Evolutionary conservation across 2,329 filamentous ascomycete genomes (phyloP).

Genomic region (Thermothelomyces thermophilus): DNA sequence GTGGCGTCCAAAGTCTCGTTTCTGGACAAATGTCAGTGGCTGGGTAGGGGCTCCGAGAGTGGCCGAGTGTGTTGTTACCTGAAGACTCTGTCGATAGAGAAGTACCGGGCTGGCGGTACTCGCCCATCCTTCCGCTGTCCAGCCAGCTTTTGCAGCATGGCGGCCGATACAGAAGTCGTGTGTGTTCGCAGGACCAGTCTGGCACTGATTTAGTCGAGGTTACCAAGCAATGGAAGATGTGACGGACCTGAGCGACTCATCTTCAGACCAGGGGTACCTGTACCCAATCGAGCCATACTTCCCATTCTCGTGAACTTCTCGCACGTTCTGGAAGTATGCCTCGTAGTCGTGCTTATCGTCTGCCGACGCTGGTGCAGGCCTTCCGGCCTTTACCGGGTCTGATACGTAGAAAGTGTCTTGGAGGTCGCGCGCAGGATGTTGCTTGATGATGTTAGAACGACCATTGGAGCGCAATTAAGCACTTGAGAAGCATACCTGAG

Average conservation of each 20-base stretch:
- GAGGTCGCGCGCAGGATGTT: constrained; percentile 93
- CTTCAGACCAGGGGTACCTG: constrained; percentile 84
- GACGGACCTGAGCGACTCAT: constrained; percentile 64
- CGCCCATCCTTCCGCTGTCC: constrained; percentile 64
- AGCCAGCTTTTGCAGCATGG: constrained; percentile 85
- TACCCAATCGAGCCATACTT: constrained; percentile 96
- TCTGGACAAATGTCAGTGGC: constrained; percentile 30
- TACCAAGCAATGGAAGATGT: too few relatives aligned
- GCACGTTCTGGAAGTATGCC: constrained; percentile 82
- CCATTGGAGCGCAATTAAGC: too few relatives aligned
- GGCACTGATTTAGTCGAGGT: neutral
- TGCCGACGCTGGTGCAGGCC: constrained; percentile 50
- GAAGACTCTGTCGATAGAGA: constrained; percentile 98
- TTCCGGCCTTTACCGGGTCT: constrained; percentile 72
- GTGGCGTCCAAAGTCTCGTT: constrained; percentile 97
- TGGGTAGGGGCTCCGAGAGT: neutral
- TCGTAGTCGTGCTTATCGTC: constrained; percentile 63
- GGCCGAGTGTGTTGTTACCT: constrained; percentile 26
- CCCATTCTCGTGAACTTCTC: constrained; percentile 79
- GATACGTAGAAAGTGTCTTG: constrained; percentile 98
- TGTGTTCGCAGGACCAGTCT: constrained; percentile 84
- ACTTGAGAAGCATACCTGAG: constrained; percentile 44
- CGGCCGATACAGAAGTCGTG: constrained; percentile 86
- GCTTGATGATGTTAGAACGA: constrained; percentile 32
- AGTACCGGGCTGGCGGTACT: constrained; percentile 74